Base-by-base conservation (phyloP, 805 yeast genomes). In the Saccharomyces mikatae region DNA sequence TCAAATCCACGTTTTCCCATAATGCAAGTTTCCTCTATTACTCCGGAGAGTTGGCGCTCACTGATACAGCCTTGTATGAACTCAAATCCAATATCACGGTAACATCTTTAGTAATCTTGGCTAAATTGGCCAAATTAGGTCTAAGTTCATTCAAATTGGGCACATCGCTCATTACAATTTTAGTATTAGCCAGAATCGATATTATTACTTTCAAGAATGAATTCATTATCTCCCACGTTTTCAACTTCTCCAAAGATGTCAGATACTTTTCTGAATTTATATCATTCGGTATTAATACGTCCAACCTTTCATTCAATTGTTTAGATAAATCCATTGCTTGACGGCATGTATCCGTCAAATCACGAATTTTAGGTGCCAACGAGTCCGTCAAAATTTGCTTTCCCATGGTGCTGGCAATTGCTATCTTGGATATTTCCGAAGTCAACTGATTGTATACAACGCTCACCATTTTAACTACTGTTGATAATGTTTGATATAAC, bases 81-180 rank as follows among this genome's bases (percentile, higher is more conserved):
- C 86, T 81, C 46, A 79, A 76, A 66, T 91, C 97, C 47, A 91
- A 72, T 61, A 88, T 76, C n/a, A 89, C 83, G 0, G 97, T 90
- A 14, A 92, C 86, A 64, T 92, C 98, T 64, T 92, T 92, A 3
- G 97, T 89, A 2, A 91, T 87, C 59, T 89, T 83, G 0, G 97
- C 91, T 55, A 92, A 74, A 41, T 83, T 80, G 0, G 96, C 88
- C 71, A 92, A 79, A 5, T 87, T 81, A 6, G 91, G 84, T 55
- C 96, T 75, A 5, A 86, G 85, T 54, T 88, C 96, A 61, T 86
- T 84, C 51, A 92, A 75, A 14, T 84, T 79, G 0, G 96, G 91
- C 54, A 89, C 76, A 59, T 88, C 97, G 52, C 81, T 79, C 81
- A 92, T 86, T 1, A 95, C 84, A 1, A 80, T 77, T 64, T 90